phyloP scores from a whole-genome alignment of 805 yeast genomes.

The Candida golubevii region DNA sequence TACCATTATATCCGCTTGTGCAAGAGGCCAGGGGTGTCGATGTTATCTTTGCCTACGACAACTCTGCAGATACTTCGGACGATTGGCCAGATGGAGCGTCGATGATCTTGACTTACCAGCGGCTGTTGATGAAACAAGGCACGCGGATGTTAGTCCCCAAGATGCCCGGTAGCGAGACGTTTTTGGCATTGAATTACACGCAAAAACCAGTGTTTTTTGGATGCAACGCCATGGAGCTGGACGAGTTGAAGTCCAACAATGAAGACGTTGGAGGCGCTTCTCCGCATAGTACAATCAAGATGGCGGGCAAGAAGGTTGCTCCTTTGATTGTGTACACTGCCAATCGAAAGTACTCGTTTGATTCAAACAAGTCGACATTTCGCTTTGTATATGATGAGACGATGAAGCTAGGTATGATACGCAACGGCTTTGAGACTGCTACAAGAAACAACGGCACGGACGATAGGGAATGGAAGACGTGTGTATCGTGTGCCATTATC shows the following conservation, averaged over 20 bases:
- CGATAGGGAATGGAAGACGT: conserved; percentile 62
- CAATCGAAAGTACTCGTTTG: conserved; percentile 22
- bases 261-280: neutral
- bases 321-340: conserved; percentile 23
- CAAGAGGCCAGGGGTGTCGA: conserved; percentile 33
- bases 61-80: conserved; percentile 42
- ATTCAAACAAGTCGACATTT: conserved; percentile 22
- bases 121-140: conserved; percentile 23
- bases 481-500: conserved; percentile 78
- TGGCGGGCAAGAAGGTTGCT: conserved; percentile 6
- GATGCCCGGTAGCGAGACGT: conserved; percentile 17
- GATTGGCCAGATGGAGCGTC: conserved; percentile 60
- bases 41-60: conserved; percentile 37
- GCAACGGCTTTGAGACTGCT: conserved; percentile 24
- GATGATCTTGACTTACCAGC: conserved; percentile 29
- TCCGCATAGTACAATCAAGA: neutral
- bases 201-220: conserved; percentile 22
- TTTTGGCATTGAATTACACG: conserved; percentile 12
- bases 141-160: conserved; percentile 19
- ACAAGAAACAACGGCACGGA: conserved; percentile 51
- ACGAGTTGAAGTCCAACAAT: neutral
- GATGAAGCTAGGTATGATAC: conserved; percentile 20
- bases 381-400: conserved; percentile 17
- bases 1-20: conserved; percentile 42
- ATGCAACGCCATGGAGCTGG: conserved; percentile 15